Percentiles rank a stretch among this genome's conserved stretches.
phyloP scores from a whole-genome alignment of 2,329 filamentous ascomycete genomes.

The Colletotrichum agaves region DNA sequence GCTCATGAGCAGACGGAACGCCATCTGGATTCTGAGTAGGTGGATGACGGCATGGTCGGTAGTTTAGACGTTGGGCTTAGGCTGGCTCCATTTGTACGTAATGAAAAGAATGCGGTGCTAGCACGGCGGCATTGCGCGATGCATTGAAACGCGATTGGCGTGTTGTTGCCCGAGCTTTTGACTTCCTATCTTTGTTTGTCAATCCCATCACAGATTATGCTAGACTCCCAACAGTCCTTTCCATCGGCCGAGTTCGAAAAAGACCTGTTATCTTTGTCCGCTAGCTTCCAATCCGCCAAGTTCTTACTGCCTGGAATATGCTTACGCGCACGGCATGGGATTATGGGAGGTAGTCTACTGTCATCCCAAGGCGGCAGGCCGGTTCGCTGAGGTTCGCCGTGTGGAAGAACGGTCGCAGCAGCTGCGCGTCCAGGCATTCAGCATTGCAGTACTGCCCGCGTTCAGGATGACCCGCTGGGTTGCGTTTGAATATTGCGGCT shows the following conservation, averaged over 20 bases:
- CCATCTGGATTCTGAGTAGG: slow-evolving; percentile 6
- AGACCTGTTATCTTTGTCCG: slow-evolving; percentile 15
- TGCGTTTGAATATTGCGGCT: slow-evolving; percentile 17
- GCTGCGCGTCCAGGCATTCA: slow-evolving; percentile 29
- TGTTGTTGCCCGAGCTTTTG: slow-evolving; percentile 13
- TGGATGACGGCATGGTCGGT: slow-evolving; percentile 34
- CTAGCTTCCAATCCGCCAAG: slow-evolving; percentile 7
- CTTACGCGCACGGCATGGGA: background rate
- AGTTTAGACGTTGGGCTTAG: slow-evolving; percentile 3
- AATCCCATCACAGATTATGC: slow-evolving; percentile 12
- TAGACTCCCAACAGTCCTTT: background rate
- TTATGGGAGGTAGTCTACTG: background rate
- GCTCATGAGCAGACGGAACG: slow-evolving; percentile 30
- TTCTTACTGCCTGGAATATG: slow-evolving; percentile 8
- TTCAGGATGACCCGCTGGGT: slow-evolving; percentile 13
- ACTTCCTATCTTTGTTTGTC: slow-evolving; percentile 27
- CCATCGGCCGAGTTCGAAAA: background rate
- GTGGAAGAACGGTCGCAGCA: slow-evolving; percentile 13
- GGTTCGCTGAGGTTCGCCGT: slow-evolving; percentile 5
- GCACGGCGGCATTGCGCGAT: slow-evolving; percentile 28
- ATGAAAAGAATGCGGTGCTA: slow-evolving; percentile 36
- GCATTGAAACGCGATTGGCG: slow-evolving; percentile 22
- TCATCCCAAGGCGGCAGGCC: slow-evolving; percentile 22
- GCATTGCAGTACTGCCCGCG: slow-evolving; percentile 24
- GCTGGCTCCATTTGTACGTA: slow-evolving; percentile 38